phyloP scores from a whole-genome alignment of 2,329 filamentous ascomycete genomes.

The Teratosphaeriaceae sp. region DNA sequence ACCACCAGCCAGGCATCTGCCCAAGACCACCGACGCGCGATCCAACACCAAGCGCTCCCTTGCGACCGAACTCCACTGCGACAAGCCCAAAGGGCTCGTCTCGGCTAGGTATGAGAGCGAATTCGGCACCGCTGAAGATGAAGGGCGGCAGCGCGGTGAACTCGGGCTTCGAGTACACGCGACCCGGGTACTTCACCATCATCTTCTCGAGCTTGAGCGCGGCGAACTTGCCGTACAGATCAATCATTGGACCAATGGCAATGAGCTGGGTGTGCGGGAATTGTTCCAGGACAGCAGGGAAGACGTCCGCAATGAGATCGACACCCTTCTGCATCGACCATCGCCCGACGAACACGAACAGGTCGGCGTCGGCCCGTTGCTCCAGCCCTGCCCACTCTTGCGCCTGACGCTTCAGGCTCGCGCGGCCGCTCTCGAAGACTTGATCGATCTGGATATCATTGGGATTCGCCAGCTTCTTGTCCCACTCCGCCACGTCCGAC shows the following conservation, averaged over 20 bases:
- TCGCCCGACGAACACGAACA: conserved; percentile 62
- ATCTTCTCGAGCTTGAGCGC: conserved; percentile 58
- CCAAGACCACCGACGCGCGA: conserved; percentile 60
- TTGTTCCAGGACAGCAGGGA: conserved; percentile 56
- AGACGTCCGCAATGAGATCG: conserved; percentile 62
- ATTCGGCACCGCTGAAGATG: conserved; percentile 62
- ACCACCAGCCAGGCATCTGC: conserved; percentile 69
- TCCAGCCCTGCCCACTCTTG: conserved; percentile 62
- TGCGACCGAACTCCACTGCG: conserved; percentile 62
- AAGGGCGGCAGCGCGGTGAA: conserved; percentile 61
- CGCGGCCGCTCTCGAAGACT: conserved; percentile 48
- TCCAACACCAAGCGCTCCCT: conserved; percentile 61
- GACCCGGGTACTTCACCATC: conserved; percentile 59
- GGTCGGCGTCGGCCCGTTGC: conserved; percentile 54
- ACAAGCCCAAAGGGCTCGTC: conserved; percentile 65
- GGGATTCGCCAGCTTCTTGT: conserved; percentile 45
- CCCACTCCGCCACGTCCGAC: conserved; percentile 56
- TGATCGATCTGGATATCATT: conserved; percentile 48
- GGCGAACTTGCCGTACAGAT: conserved; percentile 62
- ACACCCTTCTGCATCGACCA: conserved; percentile 66
- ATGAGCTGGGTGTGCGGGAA: conserved; percentile 56
- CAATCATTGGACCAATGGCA: conserved; percentile 58
- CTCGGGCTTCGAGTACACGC: conserved; percentile 62
- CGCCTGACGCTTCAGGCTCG: conserved; percentile 52
- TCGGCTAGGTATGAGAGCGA: conserved; percentile 60